Evolutionary conservation across 2,329 filamentous ascomycete genomes (phyloP), one percentile per base, ranked within the genome.

Genomic region (Alternaria sp.): DNA sequence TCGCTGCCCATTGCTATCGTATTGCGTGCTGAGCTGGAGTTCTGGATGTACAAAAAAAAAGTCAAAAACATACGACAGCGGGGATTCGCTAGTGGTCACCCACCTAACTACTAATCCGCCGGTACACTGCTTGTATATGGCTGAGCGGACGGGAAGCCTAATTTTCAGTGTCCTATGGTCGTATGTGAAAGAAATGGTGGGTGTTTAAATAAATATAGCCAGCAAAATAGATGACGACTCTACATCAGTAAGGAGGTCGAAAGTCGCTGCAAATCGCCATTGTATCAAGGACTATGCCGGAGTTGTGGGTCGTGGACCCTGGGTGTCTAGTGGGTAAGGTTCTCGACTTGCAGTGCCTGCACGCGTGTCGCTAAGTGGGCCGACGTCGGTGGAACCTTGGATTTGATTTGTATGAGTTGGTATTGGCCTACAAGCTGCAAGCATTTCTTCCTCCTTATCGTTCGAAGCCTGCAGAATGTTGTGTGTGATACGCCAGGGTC

Each of bases 191-290:
- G 30, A 12, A 12, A 1, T 2, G 3, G 18, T 25, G 12, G 18
- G 0, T n/a, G 12, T 20, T 4, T 0, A 2, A 3, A 1, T 2
- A n/a, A 2, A 25, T 36, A 1, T 2, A 2, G 10, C 30, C 30
- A 12, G 7, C 0, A 0, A 11, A 5, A 1, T n/a, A 0, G 0
- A 3, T 2, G 1, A 0, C 3, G 1, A 20, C 30, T 2, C 7
- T 32, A 2, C 18, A 14, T 9, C 2, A 16, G 9, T 3, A 0
- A 12, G 32, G 22, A 18, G n/a, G 32, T 10, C 2, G 16, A 1
- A 16, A 16, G 0, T 4, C n/a, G n/a, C 2, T 32, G 1, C 16
- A 14, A 20, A 14, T 2, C 25, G 25, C 16, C 11, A 3, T 8
- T 1, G 1, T 2, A 11, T 10, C 7, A n/a, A 2, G 5, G 5